phyloP scores from a whole-genome alignment of 192 early-diverging fungal genomes.

The Physocladia obscura region DNA sequence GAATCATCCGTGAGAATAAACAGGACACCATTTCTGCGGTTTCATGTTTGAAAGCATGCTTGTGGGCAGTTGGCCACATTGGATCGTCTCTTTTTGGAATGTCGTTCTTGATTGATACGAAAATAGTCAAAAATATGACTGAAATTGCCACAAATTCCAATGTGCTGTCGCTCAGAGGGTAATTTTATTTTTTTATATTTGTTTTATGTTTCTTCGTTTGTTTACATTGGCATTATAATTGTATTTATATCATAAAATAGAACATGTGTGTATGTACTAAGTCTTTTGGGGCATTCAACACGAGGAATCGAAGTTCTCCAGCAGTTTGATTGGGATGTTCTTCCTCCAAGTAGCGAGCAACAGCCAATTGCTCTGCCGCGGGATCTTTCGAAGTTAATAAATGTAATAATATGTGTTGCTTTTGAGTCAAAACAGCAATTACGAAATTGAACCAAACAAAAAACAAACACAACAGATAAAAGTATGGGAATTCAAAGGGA shows the following conservation, averaged over 20 bases:
- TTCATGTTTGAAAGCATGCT: slow-evolving; percentile 60
- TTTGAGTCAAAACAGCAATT: neutral
- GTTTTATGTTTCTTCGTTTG: too few species aligned
- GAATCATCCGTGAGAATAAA: slow-evolving; percentile 53
- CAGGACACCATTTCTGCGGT: slow-evolving; percentile 35
- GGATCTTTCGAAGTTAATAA: slow-evolving; percentile 58
- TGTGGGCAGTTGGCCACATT: slow-evolving; percentile 84
- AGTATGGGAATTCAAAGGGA: slow-evolving; percentile 9
- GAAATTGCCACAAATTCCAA: slow-evolving; percentile 66
- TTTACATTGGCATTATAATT: too few species aligned
- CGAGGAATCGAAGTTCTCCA: slow-evolving; percentile 70
- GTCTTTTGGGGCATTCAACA: slow-evolving; percentile 67
- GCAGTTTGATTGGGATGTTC: slow-evolving; percentile 74
- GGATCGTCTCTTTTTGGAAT: slow-evolving; percentile 66
- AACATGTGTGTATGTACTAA: slow-evolving; percentile 74
- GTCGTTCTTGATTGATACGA: slow-evolving; percentile 68
- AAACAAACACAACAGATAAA: neutral
- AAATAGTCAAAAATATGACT: slow-evolving; percentile 72
- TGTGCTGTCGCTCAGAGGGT: slow-evolving; percentile 76
- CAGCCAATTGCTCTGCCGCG: slow-evolving; percentile 49
- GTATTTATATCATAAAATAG: too few species aligned
- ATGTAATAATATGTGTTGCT: slow-evolving; percentile 41
- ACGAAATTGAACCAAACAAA: too few species aligned
- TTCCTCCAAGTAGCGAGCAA: slow-evolving; percentile 28
- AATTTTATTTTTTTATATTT: slow-evolving; percentile 10